phyloP scores from a whole-genome alignment of 306 rosid species.

The Citrullus colocynthis region DNA sequence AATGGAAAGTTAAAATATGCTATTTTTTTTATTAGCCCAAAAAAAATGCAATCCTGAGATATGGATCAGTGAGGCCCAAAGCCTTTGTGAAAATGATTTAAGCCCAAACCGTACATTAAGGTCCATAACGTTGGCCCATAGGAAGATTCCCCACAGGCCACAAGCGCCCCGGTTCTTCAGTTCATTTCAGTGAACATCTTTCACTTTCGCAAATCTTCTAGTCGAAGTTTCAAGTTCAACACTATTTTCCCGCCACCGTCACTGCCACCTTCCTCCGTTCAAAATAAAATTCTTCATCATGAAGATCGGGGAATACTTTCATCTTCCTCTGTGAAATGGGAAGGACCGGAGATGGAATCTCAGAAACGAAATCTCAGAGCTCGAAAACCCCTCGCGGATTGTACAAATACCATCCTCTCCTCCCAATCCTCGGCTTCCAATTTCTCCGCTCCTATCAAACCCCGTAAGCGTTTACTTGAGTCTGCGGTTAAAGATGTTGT shows the following conservation, averaged over 20 bases:
- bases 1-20: too few relatives aligned
- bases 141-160: not conserved
- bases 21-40: too few relatives aligned
- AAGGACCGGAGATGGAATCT: conserved; percentile 29
- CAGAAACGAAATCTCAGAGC: conserved; percentile 10
- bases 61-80: not conserved
- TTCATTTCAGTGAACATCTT: not conserved
- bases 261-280: not conserved
- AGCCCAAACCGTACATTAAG: not conserved
- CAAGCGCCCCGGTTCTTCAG: not conserved
- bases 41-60: not conserved
- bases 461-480: conserved; percentile 16
- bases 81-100: not conserved
- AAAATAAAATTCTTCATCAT: not conserved
- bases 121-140: not conserved
- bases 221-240: not conserved
- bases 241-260: not conserved
- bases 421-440: conserved; percentile 19
- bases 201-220: not conserved
- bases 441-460: conserved; percentile 15
- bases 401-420: conserved; percentile 25
- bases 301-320: not conserved
- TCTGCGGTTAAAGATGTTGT: conserved; percentile 11
- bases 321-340: not conserved
- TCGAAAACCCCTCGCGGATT: conserved; percentile 52